phyloP scores from a whole-genome alignment of 257 asterid species.

The Solanum virginianum region DNA sequence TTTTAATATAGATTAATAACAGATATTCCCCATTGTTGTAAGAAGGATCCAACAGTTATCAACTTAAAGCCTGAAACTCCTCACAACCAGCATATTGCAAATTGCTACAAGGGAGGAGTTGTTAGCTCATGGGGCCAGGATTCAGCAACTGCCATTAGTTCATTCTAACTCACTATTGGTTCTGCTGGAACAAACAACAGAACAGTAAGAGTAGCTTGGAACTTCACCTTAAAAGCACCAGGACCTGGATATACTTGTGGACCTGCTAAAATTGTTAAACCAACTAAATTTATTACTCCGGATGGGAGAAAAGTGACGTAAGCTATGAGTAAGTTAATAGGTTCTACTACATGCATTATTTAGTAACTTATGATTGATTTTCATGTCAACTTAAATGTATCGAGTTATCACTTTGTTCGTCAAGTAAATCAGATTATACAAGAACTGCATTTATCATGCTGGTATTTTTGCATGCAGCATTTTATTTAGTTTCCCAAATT shows the following conservation, averaged over 20 bases:
- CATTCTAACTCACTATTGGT: conserved; percentile 69
- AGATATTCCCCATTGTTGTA: too few relatives aligned
- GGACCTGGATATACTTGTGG: conserved; percentile 80
- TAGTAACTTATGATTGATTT: neutral
- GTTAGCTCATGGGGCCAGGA: conserved; percentile 59
- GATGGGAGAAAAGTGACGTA: conserved; percentile 67
- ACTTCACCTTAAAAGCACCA: conserved; percentile 60
- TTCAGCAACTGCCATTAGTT: conserved; percentile 45
- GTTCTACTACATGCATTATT: neutral
- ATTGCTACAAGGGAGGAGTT: conserved; percentile 79
- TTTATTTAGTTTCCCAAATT: neutral
- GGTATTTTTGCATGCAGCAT: neutral
- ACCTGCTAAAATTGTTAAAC: conserved; percentile 56
- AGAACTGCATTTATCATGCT: neutral
- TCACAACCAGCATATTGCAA: conserved; percentile 60
- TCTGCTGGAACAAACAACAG: conserved; percentile 61
- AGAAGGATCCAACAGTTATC: conserved; percentile 59
- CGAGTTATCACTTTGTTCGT: neutral
- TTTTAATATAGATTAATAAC: too few relatives aligned
- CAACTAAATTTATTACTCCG: conserved; percentile 37
- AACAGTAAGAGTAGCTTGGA: conserved; percentile 61
- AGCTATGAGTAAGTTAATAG: conserved; percentile 62
- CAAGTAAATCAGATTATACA: neutral
- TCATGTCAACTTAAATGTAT: neutral
- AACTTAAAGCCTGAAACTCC: conserved; percentile 68